Evolutionary conservation across 441 rosid genomes (phyloP).

Genomic region (Corymbia citriodora): DNA sequence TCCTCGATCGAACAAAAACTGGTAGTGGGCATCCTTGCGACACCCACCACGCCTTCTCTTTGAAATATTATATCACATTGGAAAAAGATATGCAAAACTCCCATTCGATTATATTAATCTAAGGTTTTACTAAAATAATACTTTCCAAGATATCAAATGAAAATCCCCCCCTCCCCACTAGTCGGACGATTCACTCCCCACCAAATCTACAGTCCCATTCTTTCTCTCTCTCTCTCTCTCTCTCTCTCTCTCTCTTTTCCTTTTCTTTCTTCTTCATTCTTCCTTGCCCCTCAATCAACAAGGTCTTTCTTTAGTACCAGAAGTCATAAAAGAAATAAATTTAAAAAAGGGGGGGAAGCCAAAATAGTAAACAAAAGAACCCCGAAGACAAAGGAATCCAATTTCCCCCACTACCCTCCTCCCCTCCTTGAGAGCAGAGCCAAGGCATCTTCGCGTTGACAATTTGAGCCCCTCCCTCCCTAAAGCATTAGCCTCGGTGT

Average conservation of each 20-base stretch:
- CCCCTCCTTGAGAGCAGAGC: background rate
- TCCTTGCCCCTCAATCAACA: conserved; percentile 1
- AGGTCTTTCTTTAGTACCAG: background rate
- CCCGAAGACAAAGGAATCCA: background rate
- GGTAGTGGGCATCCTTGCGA: conserved; percentile 21
- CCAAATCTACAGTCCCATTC: conserved; percentile 28
- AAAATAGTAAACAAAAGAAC: conserved; percentile 9
- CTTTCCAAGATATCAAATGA: background rate
- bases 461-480: background rate
- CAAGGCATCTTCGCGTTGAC: background rate
- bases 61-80: background rate
- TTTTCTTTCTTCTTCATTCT: background rate
- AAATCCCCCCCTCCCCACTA: conserved; percentile 15
- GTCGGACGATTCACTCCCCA: conserved; percentile 52
- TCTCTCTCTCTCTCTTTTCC: background rate
- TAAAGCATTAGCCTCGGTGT: background rate
- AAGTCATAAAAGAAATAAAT: conserved; percentile 6
- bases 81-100: background rate
- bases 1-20: conserved; percentile 13
- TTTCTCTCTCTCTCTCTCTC: too few species aligned
- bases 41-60: background rate
- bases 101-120: background rate
- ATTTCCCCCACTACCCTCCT: background rate
- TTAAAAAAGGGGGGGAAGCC: conserved; percentile 11
- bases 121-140: background rate